Evolutionary conservation across 2,329 filamentous ascomycete genomes (phyloP).

Genomic region (Ophiostoma triangulosporum): DNA sequence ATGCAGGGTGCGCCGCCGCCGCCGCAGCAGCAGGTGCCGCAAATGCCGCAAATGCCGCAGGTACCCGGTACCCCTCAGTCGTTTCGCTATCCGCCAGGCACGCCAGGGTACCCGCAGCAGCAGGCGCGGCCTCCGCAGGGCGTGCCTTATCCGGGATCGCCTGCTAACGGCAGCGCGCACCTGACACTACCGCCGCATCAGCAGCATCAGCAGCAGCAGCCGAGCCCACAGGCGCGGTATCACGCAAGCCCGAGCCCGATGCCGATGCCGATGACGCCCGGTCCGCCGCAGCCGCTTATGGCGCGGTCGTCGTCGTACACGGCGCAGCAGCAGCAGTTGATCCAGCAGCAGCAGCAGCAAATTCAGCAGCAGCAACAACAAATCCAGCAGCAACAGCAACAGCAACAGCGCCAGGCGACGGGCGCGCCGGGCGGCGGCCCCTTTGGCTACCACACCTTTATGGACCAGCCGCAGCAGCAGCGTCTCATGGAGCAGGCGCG

Average conservation of each 20-base stretch:
- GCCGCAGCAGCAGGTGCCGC: slow-evolving; percentile 22
- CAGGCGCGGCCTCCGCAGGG: slow-evolving; percentile 10
- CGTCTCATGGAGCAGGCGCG: slow-evolving; percentile 38
- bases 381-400: neutral
- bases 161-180: slow-evolving; percentile 29
- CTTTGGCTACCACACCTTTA: slow-evolving; percentile 35
- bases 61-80: slow-evolving; percentile 25
- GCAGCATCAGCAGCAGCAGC: slow-evolving; percentile 24
- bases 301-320: slow-evolving; percentile 1
- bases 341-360: neutral
- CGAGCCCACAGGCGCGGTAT: slow-evolving; percentile 7
- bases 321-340: neutral
- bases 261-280: neutral
- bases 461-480: slow-evolving; percentile 35
- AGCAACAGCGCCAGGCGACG: slow-evolving; percentile 15
- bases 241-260: slow-evolving; percentile 2
- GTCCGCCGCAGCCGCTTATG: slow-evolving; percentile 1
- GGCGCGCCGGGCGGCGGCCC: slow-evolving; percentile 15
- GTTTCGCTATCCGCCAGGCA: slow-evolving; percentile 23
- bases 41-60: too few species aligned
- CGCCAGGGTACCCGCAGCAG: slow-evolving; percentile 18
- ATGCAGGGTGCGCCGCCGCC: slow-evolving; percentile 22
- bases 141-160: slow-evolving; percentile 22
- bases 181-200: slow-evolving; percentile 25
- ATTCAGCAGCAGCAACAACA: slow-evolving; percentile 4